Evolutionary conservation across 192 early-diverging fungal species (phyloP), one percentile per base, ranked within the genome.

Genomic region (Podila horticola): DNA sequence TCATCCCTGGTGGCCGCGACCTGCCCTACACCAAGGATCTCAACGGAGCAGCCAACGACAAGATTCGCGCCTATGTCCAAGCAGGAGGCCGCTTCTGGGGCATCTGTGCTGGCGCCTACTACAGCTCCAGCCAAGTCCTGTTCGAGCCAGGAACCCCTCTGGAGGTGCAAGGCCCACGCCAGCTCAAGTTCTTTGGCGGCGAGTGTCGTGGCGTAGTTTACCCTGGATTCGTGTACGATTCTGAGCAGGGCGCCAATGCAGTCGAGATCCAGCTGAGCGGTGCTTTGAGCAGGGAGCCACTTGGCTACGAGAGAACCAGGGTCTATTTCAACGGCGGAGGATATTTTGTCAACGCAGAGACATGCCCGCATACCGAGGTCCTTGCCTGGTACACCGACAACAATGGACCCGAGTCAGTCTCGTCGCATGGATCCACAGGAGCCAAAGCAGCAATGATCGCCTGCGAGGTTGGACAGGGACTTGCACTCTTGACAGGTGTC

Each of bases 81-180:
- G 66, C 62, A 22, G 97, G 96, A 58, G 98, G 98, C 2, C 84
- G 88, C 26, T 99, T 96, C 82, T 84, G 96, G 62, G 98, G 98
- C 0, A 91, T 99, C 10, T 97, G 98, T 64, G 96, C 95, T 0
- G 98, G 97, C 24, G 89, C 86, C 3, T 97, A 97, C 82, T 98
- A 94, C 79, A 94, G 87, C 7, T 85, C 86, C 31, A 79, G 74
- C 7, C 75, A 82, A 20, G 91, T 95, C 29, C 92, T 93, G 74
- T 97, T 98, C 85, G 94, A 97, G 83, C 76, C 84, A 0, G 91
- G 88, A 6, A 82, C 85, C 28, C 67, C 67, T 9, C 82, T 92
- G 58, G 87, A 93, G 71, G 93, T 98, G 7, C 73, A 88, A 41
- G 96, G 95, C 19, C 66, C 86, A 12, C 86, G 96, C 33, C 91